These are phyloP conservation scores for Xylaria sp. DNA, from an alignment of 2,329 filamentous ascomycete species.

Conservation along the genomic window DNA sequence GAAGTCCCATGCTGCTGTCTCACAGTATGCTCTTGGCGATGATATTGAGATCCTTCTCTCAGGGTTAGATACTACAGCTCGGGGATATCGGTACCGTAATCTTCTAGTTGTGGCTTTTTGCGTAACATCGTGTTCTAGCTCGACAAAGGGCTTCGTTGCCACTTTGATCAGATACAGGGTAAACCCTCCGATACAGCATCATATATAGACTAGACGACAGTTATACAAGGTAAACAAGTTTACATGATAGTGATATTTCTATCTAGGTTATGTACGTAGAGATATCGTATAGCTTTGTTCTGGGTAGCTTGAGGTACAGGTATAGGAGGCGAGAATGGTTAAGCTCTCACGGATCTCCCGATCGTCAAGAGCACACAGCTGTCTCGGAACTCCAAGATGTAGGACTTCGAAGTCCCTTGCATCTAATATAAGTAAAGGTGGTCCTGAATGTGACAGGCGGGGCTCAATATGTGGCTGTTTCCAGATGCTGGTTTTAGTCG, in stretches of 20 bases:
- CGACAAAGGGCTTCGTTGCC: background rate
- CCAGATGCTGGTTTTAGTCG: background rate
- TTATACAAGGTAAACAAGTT: background rate
- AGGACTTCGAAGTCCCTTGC: conserved; percentile 18
- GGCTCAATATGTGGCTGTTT: conserved; percentile 18
- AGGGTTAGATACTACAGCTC: background rate
- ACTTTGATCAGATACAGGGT: background rate
- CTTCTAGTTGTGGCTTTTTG: background rate
- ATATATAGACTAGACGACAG: background rate
- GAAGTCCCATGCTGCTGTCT: conserved; percentile 4
- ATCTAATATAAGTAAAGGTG: conserved; percentile 20
- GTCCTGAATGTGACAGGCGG: background rate
- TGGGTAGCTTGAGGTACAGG: background rate
- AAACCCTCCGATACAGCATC: background rate
- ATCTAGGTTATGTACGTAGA: background rate
- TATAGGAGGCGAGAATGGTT: background rate
- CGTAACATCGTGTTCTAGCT: background rate
- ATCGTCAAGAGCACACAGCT: background rate
- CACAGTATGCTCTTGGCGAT: background rate
- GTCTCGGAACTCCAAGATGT: background rate
- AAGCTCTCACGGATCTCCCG: background rate
- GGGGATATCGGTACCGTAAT: conserved; percentile 13
- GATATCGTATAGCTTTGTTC: background rate
- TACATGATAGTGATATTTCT: background rate
- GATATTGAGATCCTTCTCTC: background rate